Evolutionary conservation across 2,329 filamentous ascomycete genomes (phyloP).

Genomic region (Lecanicillium sp.): DNA sequence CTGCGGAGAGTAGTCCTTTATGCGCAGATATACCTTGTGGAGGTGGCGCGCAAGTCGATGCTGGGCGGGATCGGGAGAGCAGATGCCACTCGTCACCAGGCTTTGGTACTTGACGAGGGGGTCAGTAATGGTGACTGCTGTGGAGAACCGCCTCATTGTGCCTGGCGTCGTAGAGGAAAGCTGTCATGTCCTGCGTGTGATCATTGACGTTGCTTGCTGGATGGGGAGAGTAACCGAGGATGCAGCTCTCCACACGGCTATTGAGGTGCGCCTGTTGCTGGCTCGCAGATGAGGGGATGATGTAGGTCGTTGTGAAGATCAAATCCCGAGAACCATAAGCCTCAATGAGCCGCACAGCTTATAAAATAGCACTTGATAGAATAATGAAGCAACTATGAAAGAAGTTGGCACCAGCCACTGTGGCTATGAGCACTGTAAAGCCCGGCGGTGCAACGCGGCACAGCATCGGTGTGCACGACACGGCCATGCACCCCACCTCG

Average conservation of each 20-base stretch:
- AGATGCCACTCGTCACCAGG: constrained; percentile 57
- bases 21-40: constrained; percentile 64
- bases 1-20: constrained; percentile 73
- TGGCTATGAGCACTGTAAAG: too few species aligned
- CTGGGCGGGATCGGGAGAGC: constrained; percentile 62
- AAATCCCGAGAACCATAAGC: too few species aligned
- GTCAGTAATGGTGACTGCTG: constrained; percentile 57
- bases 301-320: too few species aligned
- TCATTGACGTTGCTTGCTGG: neutral
- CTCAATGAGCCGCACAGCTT: too few species aligned
- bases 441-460: too few species aligned
- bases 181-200: constrained; percentile 18
- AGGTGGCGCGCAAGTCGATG: constrained; percentile 68
- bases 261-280: too few species aligned
- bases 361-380: too few species aligned
- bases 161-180: constrained; percentile 15
- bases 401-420: too few species aligned
- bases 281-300: too few species aligned
- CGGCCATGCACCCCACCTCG: neutral
- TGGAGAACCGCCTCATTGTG: constrained; percentile 29
- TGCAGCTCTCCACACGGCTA: neutral
- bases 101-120: constrained; percentile 70
- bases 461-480: too few species aligned
- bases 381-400: too few species aligned
- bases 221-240: neutral